Percentiles rank a stretch among this genome's conserved stretches.
Conservation (phyloP, 768 basidiomycete species). For the Lactifluus rugatus region DNA sequence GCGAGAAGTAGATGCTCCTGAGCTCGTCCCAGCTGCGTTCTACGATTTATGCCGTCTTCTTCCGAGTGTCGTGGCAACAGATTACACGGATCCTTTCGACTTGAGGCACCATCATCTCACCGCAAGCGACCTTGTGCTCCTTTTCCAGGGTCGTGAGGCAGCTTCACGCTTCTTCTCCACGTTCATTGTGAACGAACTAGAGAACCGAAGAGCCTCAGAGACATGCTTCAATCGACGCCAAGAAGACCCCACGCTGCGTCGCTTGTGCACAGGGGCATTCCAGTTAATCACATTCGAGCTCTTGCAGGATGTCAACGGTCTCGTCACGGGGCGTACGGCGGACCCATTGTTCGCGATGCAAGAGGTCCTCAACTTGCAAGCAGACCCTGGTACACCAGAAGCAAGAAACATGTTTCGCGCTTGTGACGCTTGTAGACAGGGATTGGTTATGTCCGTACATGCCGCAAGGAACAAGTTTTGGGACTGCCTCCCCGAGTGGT, state of each 20-base stretch:
- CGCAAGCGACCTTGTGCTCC: conserved; percentile 44
- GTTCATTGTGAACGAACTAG: conserved; percentile 66
- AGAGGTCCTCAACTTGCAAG: conserved; percentile 15
- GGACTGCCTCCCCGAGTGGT: conserved; percentile 19
- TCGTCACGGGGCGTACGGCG: conserved; percentile 14
- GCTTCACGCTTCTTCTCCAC: conserved; percentile 66
- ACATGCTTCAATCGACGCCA: conserved; percentile 18
- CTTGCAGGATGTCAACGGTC: conserved; percentile 17
- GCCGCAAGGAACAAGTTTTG: conserved; percentile 16
- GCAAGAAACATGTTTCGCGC: conserved; percentile 10
- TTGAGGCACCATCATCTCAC: conserved; percentile 34
- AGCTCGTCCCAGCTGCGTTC: conserved; percentile 65
- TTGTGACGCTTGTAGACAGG: conserved; percentile 17
- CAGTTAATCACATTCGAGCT: conserved; percentile 17
- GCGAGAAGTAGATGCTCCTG: conserved; percentile 41
- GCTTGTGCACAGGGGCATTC: conserved; percentile 16
- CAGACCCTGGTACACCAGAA: conserved; percentile 4
- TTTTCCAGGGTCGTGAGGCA: conserved; percentile 63
- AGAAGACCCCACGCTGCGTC: conserved; percentile 2
- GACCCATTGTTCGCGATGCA: conserved; percentile 20
- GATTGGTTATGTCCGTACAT: conserved; percentile 12
- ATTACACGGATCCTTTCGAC: conserved; percentile 33
- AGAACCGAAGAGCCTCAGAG: conserved; percentile 46
- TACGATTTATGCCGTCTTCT: conserved; percentile 68
- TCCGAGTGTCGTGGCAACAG: conserved; percentile 51